A percentile compares a stretch with the other conserved stretches of the same genome.
Evolutionary conservation across 345 rosid genomes (phyloP).

Genomic region (Lepidium africanum): DNA sequence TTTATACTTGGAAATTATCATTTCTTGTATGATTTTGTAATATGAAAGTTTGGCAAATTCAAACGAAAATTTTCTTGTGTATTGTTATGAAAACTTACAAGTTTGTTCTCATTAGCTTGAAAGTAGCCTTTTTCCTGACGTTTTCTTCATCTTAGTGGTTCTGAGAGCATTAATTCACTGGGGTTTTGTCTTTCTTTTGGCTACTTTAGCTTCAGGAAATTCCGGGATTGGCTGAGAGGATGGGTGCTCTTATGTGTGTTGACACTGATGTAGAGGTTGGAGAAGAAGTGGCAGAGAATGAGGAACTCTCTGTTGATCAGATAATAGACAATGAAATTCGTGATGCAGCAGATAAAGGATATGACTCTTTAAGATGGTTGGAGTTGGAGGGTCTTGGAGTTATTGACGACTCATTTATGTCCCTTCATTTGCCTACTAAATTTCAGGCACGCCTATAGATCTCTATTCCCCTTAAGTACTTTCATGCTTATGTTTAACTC

Average conservation of each 20-base stretch:
- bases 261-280: slow-evolving; percentile 32
- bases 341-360: slow-evolving; percentile 42
- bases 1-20: neutral
- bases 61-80: neutral
- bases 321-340: slow-evolving; percentile 41
- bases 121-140: neutral
- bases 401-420: slow-evolving; percentile 46
- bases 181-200: neutral
- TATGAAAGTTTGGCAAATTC: neutral
- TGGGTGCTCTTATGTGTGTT: slow-evolving; percentile 89
- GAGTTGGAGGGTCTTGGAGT: slow-evolving; percentile 78
- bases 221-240: slow-evolving; percentile 87
- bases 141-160: neutral
- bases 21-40: neutral
- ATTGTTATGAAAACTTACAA: neutral
- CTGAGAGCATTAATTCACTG: neutral
- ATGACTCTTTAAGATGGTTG: slow-evolving; percentile 59
- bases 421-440: slow-evolving; percentile 50
- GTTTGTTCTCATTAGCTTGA: neutral
- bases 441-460: slow-evolving; percentile 43
- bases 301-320: slow-evolving; percentile 37
- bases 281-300: slow-evolving; percentile 27
- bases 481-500: neutral
- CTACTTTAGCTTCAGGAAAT: slow-evolving; percentile 66
- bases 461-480: neutral